These are phyloP conservation scores for sorghum (Sorghum bicolor) DNA, from an alignment of 176 grass and related monocot species.

Conservation along the genomic window Sorghum_bicolor_NCBIv3 NC_012871.2:31135501-31136000, in stretches of 20 bases:
- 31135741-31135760: constrained; percentile 14
- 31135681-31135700: constrained; percentile 98
- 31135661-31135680: constrained; percentile 97
- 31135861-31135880: constrained; percentile 90
- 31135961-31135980: constrained; percentile 37
- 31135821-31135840: constrained; percentile 50
- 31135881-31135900: constrained; percentile 68
- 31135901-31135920: constrained; percentile 50
- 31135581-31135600: constrained; percentile 83
- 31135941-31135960: constrained; percentile 32
- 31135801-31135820: constrained; percentile 79
- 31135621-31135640: constrained; percentile 95
- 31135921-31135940: constrained; percentile 30
- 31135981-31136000: constrained; percentile 22
- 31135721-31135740: constrained; percentile 20
- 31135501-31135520: constrained; percentile 1
- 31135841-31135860: constrained; percentile 66
- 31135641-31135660: constrained; percentile 96
- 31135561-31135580: constrained; percentile 76
- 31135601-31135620: constrained; percentile 86
- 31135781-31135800: constrained; percentile 83
- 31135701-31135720: neutral
- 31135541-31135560: constrained; percentile 39
- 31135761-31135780: constrained; percentile 31
- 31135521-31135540: constrained; percentile 5